These are phyloP conservation scores for Bassia scoparia DNA, from an alignment of 148 eudicot species.

Conservation along the genomic window DNA sequence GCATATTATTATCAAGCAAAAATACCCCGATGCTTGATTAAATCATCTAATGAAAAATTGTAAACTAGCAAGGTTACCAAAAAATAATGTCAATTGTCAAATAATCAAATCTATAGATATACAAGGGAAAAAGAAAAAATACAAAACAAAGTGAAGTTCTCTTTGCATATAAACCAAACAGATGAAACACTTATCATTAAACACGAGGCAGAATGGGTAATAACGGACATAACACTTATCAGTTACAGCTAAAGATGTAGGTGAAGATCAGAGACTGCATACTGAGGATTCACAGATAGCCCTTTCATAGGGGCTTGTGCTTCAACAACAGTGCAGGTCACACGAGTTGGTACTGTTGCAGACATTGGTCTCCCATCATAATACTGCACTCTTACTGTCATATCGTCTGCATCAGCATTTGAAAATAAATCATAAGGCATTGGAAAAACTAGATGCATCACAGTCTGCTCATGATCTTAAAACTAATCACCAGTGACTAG, in stretches of 20 bases:
- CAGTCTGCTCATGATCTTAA: neutral
- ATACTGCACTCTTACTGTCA: slow-evolving; percentile 64
- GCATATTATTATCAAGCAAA: neutral
- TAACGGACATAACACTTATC: neutral
- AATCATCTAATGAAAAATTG: neutral
- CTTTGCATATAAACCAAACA: neutral
- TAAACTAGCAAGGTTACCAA: neutral
- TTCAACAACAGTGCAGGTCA: slow-evolving; percentile 82
- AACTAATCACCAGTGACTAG: neutral
- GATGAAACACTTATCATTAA: neutral
- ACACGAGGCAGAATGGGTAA: neutral
- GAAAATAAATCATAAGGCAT: neutral
- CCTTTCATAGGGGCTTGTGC: slow-evolving; percentile 75
- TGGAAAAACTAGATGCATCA: neutral
- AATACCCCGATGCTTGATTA: neutral
- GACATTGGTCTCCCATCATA: slow-evolving; percentile 76
- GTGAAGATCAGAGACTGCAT: slow-evolving; percentile 22
- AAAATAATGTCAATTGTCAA: too few species aligned
- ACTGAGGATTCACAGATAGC: slow-evolving; percentile 71
- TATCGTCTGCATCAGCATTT: slow-evolving; percentile 58
- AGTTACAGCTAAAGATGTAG: neutral
- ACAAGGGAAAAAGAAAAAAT: neutral
- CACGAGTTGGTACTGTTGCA: slow-evolving; percentile 79
- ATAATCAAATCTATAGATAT: neutral
- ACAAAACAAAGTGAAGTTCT: neutral